A percentile compares a stretch with the other conserved stretches of the same genome.
Conservation (phyloP, 768 basidiomycete genomes). For the Suillus sp. region DNA sequence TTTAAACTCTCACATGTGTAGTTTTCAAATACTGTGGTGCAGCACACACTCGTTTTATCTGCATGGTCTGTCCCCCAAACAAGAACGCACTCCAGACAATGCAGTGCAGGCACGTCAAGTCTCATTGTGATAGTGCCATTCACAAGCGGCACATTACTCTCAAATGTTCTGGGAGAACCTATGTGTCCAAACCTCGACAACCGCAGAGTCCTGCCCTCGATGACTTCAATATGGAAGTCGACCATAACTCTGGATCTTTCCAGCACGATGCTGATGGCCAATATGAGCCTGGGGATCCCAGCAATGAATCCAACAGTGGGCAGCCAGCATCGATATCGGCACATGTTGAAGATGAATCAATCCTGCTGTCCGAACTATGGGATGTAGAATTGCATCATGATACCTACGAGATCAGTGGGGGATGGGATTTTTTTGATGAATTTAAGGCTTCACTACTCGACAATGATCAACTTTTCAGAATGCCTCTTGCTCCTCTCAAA, state of each 20-base stretch:
- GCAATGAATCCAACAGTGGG: neutral
- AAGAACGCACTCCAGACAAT: neutral
- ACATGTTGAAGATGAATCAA: neutral
- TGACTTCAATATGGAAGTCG: constrained; percentile 3
- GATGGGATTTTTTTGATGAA: neutral
- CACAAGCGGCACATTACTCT: neutral
- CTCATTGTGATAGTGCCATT: neutral
- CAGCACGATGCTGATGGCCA: neutral
- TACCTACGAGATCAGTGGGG: neutral
- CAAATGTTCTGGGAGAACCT: neutral
- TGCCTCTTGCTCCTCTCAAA: constrained; percentile 4
- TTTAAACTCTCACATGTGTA: neutral
- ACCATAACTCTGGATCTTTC: neutral
- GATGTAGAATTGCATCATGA: neutral
- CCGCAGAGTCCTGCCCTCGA: neutral
- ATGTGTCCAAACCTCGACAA: neutral
- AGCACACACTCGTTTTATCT: neutral
- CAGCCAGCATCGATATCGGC: neutral
- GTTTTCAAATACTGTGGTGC: neutral
- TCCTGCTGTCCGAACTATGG: neutral
- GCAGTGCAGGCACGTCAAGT: neutral
- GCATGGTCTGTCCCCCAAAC: neutral
- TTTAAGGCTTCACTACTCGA: constrained; percentile 1
- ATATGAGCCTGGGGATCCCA: neutral
- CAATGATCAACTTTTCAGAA: neutral